A percentile compares a stretch with the other conserved stretches of the same genome.
Evolutionary conservation across 2,329 filamentous ascomycete species (phyloP).

Genomic region (Raffaelea albimanens): DNA sequence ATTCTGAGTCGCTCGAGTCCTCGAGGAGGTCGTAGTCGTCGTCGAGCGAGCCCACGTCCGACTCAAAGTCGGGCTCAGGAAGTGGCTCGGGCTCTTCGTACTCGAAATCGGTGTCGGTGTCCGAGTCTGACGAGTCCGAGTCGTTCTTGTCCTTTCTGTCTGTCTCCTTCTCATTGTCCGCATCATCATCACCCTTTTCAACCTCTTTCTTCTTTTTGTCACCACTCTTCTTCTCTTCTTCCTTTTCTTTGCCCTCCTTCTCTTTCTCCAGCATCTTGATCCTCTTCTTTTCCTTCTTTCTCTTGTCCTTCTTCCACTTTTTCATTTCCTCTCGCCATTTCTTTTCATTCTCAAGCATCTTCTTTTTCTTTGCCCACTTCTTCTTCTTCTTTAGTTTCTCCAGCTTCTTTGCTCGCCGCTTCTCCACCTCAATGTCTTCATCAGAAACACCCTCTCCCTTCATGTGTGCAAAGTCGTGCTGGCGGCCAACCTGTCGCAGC

Average conservation of each 20-base stretch:
- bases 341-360: conserved; percentile 14
- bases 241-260: conserved; percentile 12
- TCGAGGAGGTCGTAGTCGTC: no score
- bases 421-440: conserved; percentile 8
- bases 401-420: not conserved
- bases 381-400: conserved; percentile 9
- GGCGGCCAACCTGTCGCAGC: conserved; percentile 47
- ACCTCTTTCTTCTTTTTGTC: conserved; percentile 15
- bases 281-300: conserved; percentile 18
- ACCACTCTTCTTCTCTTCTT: conserved; percentile 14
- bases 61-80: conserved; percentile 7
- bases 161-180: not conserved
- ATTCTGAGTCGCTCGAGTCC: not conserved
- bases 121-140: not conserved
- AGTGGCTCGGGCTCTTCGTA: not conserved
- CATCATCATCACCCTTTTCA: not conserved
- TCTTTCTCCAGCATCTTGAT: conserved; percentile 13
- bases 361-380: conserved; percentile 13
- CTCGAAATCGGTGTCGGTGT: not conserved
- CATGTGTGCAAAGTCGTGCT: conserved; percentile 52
- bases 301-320: not conserved
- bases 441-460: conserved; percentile 9
- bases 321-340: conserved; percentile 11
- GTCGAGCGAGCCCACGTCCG: not conserved
- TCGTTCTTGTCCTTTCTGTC: not conserved